Evolutionary conservation across 768 basidiomycete species (phyloP), one percentile per base, ranked within the genome.

Genomic region (Rubroboletus satanas): DNA sequence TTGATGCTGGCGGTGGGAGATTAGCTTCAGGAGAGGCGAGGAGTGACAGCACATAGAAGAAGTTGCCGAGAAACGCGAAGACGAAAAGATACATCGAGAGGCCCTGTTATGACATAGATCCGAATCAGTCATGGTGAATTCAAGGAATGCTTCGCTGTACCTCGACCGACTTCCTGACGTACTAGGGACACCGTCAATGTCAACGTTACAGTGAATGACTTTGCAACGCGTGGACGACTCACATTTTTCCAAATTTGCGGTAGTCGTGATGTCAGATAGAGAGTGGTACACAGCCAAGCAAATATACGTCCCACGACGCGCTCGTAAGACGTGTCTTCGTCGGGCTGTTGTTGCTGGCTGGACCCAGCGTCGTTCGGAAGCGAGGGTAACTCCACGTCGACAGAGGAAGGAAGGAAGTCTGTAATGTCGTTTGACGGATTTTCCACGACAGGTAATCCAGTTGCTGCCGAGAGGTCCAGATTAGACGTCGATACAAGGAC

Each of bases 231-330:
- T 47, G 21, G 31, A 42, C 26, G 36, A 84, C 93, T 69, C 70
- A 97, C 95, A 66, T 98, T 98, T 73, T 95, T 96, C 97, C 97
- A 98, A 59, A 99, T 97, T 71, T 99, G 97, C 21, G 97, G 97
- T 63, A 99, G 72, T 55, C 97, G 83, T 4, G 89, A 91, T 4
- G 96, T 98, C 35, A 99, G 75, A 71, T 99, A 99, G 15, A 98
- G 75, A 0, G 85, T 90, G 2, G 95, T 93, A 68, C 96, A 98
- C 18, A 87, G 66, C 97, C 97, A 99, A 9, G 97, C 95, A 51
- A 89, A 93, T 51, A 93, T 82, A 3, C 97, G 86, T 1, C 97
- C 97, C 46, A 98, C 73, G 26, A 93, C 66, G 45, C 82, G 87
- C 63, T 93, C 81, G 49, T 68, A 70, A 12, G 66, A 52, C 44